Conservation (phyloP, 495 filamentous ascomycete species). For the Bathelium albidoporum region DNA sequence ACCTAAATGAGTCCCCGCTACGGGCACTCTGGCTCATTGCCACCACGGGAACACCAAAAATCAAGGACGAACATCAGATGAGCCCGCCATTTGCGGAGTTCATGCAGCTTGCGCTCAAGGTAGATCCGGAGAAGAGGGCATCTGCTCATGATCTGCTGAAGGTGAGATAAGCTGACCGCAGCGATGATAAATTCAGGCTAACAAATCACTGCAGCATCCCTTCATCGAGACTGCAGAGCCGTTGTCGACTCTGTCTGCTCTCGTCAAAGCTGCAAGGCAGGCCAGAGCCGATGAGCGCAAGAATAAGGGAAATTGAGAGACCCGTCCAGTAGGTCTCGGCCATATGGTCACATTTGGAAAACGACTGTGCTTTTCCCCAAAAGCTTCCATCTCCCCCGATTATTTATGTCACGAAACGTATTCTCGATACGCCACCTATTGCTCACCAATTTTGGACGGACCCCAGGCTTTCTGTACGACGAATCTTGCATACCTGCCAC, state of each 20-base stretch:
- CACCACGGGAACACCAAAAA: slow-evolving; percentile 87
- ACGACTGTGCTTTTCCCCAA: background rate
- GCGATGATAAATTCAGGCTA: background rate
- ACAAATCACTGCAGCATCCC: slow-evolving; percentile 54
- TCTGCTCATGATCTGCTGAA: slow-evolving; percentile 86
- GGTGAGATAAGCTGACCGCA: slow-evolving; percentile 42
- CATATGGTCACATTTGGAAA: background rate
- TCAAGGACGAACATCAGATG: slow-evolving; percentile 84
- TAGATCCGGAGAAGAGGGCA: slow-evolving; percentile 91
- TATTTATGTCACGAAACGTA: too few relatives aligned
- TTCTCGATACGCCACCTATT: background rate
- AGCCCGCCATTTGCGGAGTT: slow-evolving; percentile 80
- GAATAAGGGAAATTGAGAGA: slow-evolving; percentile 27
- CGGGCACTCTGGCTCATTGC: slow-evolving; percentile 92
- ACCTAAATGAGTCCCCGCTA: slow-evolving; percentile 88
- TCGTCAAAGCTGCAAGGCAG: slow-evolving; percentile 75
- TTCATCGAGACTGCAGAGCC: slow-evolving; percentile 74
- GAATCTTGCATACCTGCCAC: background rate
- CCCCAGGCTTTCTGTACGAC: background rate
- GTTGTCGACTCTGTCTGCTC: slow-evolving; percentile 64
- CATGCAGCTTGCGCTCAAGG: slow-evolving; percentile 79
- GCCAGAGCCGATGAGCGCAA: slow-evolving; percentile 78
- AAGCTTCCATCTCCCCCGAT: background rate
- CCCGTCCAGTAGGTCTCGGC: background rate
- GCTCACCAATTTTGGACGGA: background rate